These are phyloP conservation scores for Globisporangium rhizosaccharum DNA, from an alignment of 352 stramenopile genomes.

Conservation along the genomic window DNA sequence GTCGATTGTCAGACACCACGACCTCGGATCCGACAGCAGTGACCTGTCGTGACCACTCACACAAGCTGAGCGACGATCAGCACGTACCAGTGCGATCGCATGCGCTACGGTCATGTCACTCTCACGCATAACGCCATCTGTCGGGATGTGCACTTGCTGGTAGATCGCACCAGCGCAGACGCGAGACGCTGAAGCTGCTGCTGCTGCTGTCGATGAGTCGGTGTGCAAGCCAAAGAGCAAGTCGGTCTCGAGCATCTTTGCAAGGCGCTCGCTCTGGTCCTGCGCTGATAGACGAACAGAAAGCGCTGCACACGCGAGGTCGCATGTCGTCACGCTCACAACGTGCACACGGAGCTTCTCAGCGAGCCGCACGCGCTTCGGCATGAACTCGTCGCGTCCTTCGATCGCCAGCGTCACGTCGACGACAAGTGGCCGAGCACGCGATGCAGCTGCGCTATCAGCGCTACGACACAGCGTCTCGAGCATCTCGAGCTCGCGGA, in stretches of 20 bases:
- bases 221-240: conserved; percentile 55
- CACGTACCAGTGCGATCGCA: conserved; percentile 31
- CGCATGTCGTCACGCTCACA: conserved; percentile 50
- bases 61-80: too few relatives aligned
- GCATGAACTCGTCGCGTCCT: conserved; percentile 34
- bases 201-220: too few relatives aligned
- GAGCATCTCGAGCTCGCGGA: conserved; percentile 53
- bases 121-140: conserved; percentile 5
- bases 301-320: conserved; percentile 14
- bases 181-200: conserved; percentile 4
- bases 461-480: not conserved
- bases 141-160: conserved; percentile 42
- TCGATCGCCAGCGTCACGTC: conserved; percentile 47
- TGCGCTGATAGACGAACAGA: conserved; percentile 11
- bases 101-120: conserved; percentile 26
- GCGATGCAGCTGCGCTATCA: not conserved
- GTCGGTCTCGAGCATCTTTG: conserved; percentile 56
- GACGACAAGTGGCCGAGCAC: conserved; percentile 27
- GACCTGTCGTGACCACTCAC: too few relatives aligned
- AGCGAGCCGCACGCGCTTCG: conserved; percentile 23
- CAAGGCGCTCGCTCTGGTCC: conserved; percentile 42
- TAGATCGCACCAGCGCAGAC: conserved; percentile 55
- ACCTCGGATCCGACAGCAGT: too few relatives aligned
- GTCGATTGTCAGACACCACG: too few relatives aligned
- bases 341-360: conserved; percentile 43